Percentiles rank a stretch among this genome's conserved stretches.
These are phyloP conservation scores for Coniosporium tulheliwenetii DNA, from an alignment of 2,329 filamentous ascomycete species.

Conservation along the genomic window DNA sequence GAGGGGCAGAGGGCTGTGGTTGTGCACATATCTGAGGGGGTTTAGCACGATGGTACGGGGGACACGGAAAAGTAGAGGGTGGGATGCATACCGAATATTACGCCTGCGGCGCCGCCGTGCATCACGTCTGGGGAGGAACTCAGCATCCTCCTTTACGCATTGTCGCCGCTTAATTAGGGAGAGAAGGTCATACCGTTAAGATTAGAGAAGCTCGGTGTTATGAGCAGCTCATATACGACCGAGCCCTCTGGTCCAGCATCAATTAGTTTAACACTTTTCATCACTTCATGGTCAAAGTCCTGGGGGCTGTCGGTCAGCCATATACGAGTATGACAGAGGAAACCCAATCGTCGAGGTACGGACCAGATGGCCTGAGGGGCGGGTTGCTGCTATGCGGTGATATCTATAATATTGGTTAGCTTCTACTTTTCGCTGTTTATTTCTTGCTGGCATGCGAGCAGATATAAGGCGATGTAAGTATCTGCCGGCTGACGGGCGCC, in stretches of 20 bases:
- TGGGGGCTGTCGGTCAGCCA: slow-evolving; percentile 3
- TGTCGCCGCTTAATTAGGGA: neutral
- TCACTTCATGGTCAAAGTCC: slow-evolving; percentile 22
- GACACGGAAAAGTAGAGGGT: neutral
- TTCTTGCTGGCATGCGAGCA: neutral
- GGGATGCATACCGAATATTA: slow-evolving; percentile 15
- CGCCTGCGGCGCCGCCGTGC: slow-evolving; percentile 22
- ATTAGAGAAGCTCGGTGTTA: slow-evolving; percentile 20
- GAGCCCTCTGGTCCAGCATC: slow-evolving; percentile 20
- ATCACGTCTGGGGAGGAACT: slow-evolving; percentile 15
- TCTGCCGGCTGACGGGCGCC: neutral
- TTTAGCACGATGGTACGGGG: neutral
- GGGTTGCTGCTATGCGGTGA: slow-evolving; percentile 13
- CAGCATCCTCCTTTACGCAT: neutral
- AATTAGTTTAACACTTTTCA: slow-evolving; percentile 19
- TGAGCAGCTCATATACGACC: slow-evolving; percentile 17
- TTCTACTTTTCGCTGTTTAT: neutral
- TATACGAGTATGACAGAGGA: neutral
- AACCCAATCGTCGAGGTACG: slow-evolving; percentile 3
- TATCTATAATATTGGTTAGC: slow-evolving; percentile 9
- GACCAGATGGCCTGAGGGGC: slow-evolving; percentile 17
- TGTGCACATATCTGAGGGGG: slow-evolving; percentile 21
- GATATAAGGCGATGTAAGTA: neutral
- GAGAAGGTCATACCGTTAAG: slow-evolving; percentile 15
- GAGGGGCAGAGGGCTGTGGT: slow-evolving; percentile 32